Conservation (phyloP, 345 rosid genomes). For the Euclidium syriacum region DNA sequence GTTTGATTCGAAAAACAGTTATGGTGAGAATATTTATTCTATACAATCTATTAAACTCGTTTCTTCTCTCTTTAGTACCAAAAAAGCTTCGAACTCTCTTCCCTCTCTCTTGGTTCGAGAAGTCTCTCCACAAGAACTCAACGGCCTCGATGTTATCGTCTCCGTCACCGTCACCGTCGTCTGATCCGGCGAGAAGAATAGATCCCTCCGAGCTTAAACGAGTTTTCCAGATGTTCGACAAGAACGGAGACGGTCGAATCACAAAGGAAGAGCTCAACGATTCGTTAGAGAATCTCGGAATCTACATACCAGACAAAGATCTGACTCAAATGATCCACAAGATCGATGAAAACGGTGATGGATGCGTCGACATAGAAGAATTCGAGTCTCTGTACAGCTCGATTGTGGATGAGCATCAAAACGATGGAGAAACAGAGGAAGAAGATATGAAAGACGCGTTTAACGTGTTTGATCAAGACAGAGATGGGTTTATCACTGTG, state of each 20-base stretch:
- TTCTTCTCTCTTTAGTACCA: slow-evolving; percentile 30
- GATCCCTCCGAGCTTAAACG: slow-evolving; percentile 28
- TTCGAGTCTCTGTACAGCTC: slow-evolving; percentile 30
- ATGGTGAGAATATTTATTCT: slow-evolving; percentile 32
- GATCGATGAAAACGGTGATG: slow-evolving; percentile 32
- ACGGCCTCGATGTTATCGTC: background rate
- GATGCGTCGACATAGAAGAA: slow-evolving; percentile 32
- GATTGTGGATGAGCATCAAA: slow-evolving; percentile 20
- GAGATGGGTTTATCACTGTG: slow-evolving; percentile 35
- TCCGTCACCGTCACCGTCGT: background rate
- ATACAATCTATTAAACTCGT: slow-evolving; percentile 24
- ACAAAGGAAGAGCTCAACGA: slow-evolving; percentile 33
- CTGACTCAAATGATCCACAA: slow-evolving; percentile 28
- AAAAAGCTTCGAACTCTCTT: slow-evolving; percentile 24
- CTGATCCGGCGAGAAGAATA: background rate
- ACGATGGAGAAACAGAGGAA: slow-evolving; percentile 34
- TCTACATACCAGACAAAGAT: slow-evolving; percentile 33
- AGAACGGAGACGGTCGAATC: slow-evolving; percentile 32
- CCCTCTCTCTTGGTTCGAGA: slow-evolving; percentile 32
- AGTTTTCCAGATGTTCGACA: slow-evolving; percentile 35
- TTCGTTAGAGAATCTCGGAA: slow-evolving; percentile 33
- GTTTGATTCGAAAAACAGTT: slow-evolving; percentile 14
- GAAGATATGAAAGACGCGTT: slow-evolving; percentile 37
- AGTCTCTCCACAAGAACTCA: slow-evolving; percentile 16
- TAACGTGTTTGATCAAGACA: slow-evolving; percentile 33